Evolutionary conservation across 129 eudicot species (phyloP).

Genomic region (Flaveria sonorensis): DNA sequence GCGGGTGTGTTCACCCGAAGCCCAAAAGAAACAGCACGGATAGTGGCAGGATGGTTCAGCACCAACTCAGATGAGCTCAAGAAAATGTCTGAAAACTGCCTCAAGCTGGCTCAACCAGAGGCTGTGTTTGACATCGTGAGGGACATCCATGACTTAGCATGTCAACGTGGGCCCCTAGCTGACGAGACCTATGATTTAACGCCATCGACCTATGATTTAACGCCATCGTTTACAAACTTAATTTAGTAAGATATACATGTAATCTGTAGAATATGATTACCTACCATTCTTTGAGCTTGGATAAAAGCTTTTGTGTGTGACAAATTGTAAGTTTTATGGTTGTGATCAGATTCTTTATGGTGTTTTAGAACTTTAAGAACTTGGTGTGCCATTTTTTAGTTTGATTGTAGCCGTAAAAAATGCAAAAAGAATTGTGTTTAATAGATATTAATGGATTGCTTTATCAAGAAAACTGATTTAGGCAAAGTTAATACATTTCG

Average conservation of each 20-base stretch:
- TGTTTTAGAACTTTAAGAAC: slow-evolving; percentile 5
- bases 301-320: slow-evolving; percentile 25
- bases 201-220: slow-evolving; percentile 57
- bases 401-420: not conserved
- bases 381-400: slow-evolving; percentile 4
- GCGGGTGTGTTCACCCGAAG: slow-evolving; percentile 92
- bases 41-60: slow-evolving; percentile 95
- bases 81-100: slow-evolving; percentile 79
- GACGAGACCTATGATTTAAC: slow-evolving; percentile 60
- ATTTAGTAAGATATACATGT: slow-evolving; percentile 41
- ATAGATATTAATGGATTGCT: not conserved
- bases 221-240: slow-evolving; percentile 73
- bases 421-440: slow-evolving; percentile 1
- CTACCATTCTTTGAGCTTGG: slow-evolving; percentile 30
- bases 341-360: not conserved
- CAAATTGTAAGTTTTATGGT: slow-evolving; percentile 21
- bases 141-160: slow-evolving; percentile 82
- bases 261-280: slow-evolving; percentile 24
- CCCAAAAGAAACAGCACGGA: slow-evolving; percentile 68
- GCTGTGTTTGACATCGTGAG: slow-evolving; percentile 96
- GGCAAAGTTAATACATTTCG: not conserved
- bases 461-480: not conserved
- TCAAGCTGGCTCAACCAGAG: slow-evolving; percentile 82
- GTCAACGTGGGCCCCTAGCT: slow-evolving; percentile 78
- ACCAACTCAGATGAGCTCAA: slow-evolving; percentile 66